phyloP scores from a whole-genome alignment of 2,329 filamentous ascomycete species.

The Pseudogymnoascus sp. region DNA sequence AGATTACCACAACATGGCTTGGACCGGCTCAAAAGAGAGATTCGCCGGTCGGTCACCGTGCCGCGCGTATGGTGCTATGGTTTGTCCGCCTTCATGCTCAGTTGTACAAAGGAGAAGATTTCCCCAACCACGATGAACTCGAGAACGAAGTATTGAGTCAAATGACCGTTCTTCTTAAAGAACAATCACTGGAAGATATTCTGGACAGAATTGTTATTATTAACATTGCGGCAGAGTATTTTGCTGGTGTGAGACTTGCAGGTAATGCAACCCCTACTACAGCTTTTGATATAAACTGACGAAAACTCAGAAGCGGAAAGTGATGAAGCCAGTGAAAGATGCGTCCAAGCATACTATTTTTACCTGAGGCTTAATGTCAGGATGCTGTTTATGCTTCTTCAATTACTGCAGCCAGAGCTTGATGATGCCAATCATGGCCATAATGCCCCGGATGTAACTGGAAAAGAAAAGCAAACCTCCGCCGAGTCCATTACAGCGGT shows the following conservation, averaged over 20 bases:
- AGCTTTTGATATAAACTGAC: constrained; percentile 9
- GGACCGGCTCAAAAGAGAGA: constrained; percentile 31
- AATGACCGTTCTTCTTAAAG: constrained; percentile 65
- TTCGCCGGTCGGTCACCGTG: constrained; percentile 7
- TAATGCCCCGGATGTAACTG: constrained; percentile 39
- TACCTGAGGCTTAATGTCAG: constrained; percentile 72
- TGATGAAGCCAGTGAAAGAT: constrained; percentile 23
- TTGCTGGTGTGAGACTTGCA: constrained; percentile 56
- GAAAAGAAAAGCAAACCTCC: constrained; percentile 29
- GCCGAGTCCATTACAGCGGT: constrained; percentile 50
- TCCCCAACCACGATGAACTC: constrained; percentile 69
- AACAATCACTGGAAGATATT: constrained; percentile 55
- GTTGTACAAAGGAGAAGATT: constrained; percentile 71
- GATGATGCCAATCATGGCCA: constrained; percentile 24
- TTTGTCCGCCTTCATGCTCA: constrained; percentile 81
- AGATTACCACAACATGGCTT: constrained; percentile 51
- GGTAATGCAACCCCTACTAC: constrained; percentile 35
- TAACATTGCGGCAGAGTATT: constrained; percentile 77
- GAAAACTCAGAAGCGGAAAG: constrained; percentile 40
- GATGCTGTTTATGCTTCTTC: constrained; percentile 66
- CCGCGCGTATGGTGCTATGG: constrained; percentile 57
- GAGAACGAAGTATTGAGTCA: constrained; percentile 81
- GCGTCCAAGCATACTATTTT: constrained; percentile 51
- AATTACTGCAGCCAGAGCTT: constrained; percentile 64
- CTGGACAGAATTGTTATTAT: constrained; percentile 76